Percentiles rank a stretch among this genome's conserved stretches.
Conservation (phyloP, 1,139 yeast genomes). For the Zygoascus hellenicus region DNA sequence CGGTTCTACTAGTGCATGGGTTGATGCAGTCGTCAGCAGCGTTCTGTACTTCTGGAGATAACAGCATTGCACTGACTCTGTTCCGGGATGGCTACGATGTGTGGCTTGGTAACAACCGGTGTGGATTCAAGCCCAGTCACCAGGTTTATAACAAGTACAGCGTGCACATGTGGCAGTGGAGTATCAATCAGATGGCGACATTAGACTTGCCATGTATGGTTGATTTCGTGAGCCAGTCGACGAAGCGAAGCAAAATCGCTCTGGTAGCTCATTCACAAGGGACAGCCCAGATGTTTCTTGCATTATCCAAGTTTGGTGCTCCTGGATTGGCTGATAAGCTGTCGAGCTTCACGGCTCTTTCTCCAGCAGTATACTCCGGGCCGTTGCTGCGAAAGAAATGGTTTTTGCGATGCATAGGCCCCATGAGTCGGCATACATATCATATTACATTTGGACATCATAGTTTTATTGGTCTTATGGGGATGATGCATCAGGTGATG, state of each 20-base stretch:
- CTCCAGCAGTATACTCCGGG: conserved; percentile 92
- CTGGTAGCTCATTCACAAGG: conserved; percentile 90
- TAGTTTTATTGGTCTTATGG: conserved; percentile 33
- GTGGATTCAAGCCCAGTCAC: conserved; percentile 74
- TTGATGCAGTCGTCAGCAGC: conserved; percentile 83
- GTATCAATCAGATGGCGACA: conserved; percentile 69
- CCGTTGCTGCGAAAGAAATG: conserved; percentile 45
- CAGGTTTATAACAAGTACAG: conserved; percentile 40
- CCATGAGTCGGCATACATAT: conserved; percentile 23
- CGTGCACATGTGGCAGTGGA: conserved; percentile 68
- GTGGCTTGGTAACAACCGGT: conserved; percentile 81
- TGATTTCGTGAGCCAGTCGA: conserved; percentile 47
- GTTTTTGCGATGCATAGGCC: conserved; percentile 44
- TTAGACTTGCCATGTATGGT: conserved; percentile 72
- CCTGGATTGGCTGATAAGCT: conserved; percentile 41
- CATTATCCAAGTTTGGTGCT: conserved; percentile 36
- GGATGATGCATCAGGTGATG: conserved; percentile 32
- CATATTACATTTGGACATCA: conserved; percentile 48
- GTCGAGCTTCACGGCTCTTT: conserved; percentile 65
- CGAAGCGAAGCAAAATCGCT: conserved; percentile 45
- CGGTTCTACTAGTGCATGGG: conserved; percentile 78
- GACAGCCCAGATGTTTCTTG: conserved; percentile 73
- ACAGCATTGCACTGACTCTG: conserved; percentile 62
- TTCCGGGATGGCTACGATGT: conserved; percentile 70
- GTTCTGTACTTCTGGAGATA: conserved; percentile 69